A percentile compares a stretch with the other conserved stretches of the same genome.
Evolutionary conservation across 106 monocot genomes (phyloP).

Genomic region (Dendrobium huoshanense): DNA sequence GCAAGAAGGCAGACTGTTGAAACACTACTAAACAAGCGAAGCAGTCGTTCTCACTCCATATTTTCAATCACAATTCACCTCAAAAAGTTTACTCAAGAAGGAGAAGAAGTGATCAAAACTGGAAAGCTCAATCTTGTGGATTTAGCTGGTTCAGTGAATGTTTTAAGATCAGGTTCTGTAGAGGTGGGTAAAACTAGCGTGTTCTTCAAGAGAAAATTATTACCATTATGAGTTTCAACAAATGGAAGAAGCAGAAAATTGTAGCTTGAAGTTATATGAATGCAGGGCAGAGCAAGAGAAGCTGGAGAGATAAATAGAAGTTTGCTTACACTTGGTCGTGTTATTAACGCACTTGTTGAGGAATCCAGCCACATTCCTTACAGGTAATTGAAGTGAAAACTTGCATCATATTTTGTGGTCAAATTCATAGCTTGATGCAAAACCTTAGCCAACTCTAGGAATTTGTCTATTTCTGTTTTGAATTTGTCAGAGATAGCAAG

Average conservation of each 20-base stretch:
- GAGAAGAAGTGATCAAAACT: conserved; percentile 88
- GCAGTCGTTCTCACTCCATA: conserved; percentile 88
- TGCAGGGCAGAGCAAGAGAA: conserved; percentile 94
- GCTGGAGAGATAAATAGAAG: conserved; percentile 98
- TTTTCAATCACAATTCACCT: conserved; percentile 91
- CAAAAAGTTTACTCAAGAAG: conserved; percentile 70
- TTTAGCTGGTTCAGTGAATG: conserved; percentile 88
- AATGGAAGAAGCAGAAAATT: background rate
- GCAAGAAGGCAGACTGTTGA: conserved; percentile 77
- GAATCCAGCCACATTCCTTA: conserved; percentile 93
- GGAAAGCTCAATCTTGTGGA: conserved; percentile 98
- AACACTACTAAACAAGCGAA: conserved; percentile 89
- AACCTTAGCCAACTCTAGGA: no score
- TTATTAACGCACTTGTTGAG: conserved; percentile 93
- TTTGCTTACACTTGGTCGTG: conserved; percentile 92
- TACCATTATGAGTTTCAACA: background rate
- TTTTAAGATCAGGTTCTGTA: conserved; percentile 74
- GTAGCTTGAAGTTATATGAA: background rate
- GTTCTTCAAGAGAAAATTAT: background rate
- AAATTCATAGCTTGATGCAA: no score
- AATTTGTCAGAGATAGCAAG: conserved; percentile 77
- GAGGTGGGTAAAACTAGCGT: conserved; percentile 40
- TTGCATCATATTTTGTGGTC: conserved; percentile 5
- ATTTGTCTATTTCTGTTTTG: no score
- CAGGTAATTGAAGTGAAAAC: conserved; percentile 38